Conservation (phyloP, 1,284 basidiomycete genomes). For the Dichomitus squalens region DNA sequence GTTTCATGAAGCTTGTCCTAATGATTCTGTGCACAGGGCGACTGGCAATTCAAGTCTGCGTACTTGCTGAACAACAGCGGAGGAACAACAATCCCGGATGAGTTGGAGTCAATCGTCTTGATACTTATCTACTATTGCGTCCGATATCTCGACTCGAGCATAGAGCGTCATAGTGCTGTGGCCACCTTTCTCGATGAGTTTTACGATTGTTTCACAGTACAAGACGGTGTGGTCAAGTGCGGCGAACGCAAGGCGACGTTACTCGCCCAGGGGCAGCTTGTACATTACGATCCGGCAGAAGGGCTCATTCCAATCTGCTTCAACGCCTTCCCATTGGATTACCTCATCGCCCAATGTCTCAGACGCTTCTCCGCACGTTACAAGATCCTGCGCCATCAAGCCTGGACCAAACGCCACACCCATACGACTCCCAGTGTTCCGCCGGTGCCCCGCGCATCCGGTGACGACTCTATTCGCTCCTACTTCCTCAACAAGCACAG, state of each 20-base stretch:
- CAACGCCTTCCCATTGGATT: neutral
- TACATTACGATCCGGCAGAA: neutral
- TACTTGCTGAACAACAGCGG: neutral
- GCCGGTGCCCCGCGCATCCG: too few relatives aligned
- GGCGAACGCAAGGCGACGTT: too few relatives aligned
- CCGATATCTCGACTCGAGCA: neutral
- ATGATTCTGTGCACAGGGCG: neutral
- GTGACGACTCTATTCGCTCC: too few relatives aligned
- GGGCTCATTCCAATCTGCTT: neutral
- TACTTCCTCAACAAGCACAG: neutral
- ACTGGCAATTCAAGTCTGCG: constrained; percentile 8
- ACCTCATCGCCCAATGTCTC: neutral
- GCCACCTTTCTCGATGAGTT: neutral
- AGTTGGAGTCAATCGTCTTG: constrained; percentile 12
- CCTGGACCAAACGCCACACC: too few relatives aligned
- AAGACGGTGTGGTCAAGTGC: too few relatives aligned
- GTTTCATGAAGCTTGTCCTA: neutral
- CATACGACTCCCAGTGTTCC: too few relatives aligned
- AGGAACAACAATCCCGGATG: neutral
- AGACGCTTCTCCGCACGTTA: neutral
- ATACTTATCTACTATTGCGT: constrained; percentile 1
- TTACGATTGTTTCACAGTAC: too few relatives aligned
- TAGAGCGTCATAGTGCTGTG: neutral
- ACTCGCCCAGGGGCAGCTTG: neutral
- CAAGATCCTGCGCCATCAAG: neutral